Percentiles rank a stretch among this genome's conserved stretches.
Conservation (phyloP, 2,329 filamentous ascomycete species). For the Hyphodiscus sp. region DNA sequence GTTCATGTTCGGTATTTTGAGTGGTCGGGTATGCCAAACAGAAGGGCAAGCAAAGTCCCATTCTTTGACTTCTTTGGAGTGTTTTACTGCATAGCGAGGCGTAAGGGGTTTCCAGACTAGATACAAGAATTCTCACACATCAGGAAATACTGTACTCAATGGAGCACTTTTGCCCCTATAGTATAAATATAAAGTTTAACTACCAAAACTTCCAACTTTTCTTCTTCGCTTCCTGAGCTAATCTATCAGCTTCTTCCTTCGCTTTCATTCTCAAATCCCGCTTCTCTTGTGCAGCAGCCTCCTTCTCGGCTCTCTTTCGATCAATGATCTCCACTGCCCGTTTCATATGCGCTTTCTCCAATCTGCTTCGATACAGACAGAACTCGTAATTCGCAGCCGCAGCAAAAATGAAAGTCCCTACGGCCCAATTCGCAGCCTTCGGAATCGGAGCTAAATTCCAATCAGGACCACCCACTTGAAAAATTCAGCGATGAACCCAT, state of each 20-base stretch:
- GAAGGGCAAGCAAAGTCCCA: neutral
- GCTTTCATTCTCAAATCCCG: conserved; percentile 36
- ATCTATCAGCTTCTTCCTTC: conserved; percentile 37
- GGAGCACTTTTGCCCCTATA: conserved; percentile 1
- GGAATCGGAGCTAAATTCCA: conserved; percentile 46
- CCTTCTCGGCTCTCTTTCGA: conserved; percentile 61
- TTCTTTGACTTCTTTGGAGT: neutral
- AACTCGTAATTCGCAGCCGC: conserved; percentile 75
- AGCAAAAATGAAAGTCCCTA: conserved; percentile 64
- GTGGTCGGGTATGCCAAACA: neutral
- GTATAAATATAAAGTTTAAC: conserved; percentile 5
- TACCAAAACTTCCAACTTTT: conserved; percentile 30
- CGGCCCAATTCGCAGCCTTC: conserved; percentile 77
- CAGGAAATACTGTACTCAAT: neutral
- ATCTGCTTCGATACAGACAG: conserved; percentile 66
- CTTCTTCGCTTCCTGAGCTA: conserved; percentile 22
- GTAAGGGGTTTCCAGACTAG: neutral
- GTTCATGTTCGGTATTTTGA: neutral
- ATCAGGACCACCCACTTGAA: conserved; percentile 1
- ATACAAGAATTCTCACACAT: neutral
- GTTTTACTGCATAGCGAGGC: neutral
- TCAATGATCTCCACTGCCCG: conserved; percentile 78
- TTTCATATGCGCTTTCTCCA: conserved; percentile 79
- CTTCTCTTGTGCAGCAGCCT: conserved; percentile 37
- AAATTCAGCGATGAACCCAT: conserved; percentile 2